These are phyloP conservation scores for Endoconidiophora laricicola DNA, from an alignment of 2,329 filamentous ascomycete species.

Conservation along the genomic window DNA sequence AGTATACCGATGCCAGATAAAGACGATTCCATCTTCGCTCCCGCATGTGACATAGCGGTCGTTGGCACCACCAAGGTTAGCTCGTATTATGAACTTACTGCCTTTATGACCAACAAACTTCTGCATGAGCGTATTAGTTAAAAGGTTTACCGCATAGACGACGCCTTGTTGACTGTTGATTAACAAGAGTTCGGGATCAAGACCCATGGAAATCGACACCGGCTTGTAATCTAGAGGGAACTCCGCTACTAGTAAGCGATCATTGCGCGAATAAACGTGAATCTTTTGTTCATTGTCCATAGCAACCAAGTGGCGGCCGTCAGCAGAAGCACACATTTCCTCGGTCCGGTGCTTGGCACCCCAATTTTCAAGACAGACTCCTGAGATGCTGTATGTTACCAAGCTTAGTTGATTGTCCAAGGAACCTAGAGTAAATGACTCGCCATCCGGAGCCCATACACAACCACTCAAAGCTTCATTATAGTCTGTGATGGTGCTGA, in stretches of 20 bases:
- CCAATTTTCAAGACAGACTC: constrained; percentile 48
- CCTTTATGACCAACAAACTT: constrained; percentile 62
- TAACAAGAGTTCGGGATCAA: constrained; percentile 65
- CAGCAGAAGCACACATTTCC: constrained; percentile 66
- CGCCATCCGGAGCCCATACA: constrained; percentile 69
- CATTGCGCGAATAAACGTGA: constrained; percentile 67
- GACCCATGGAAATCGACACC: constrained; percentile 66
- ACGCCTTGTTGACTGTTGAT: constrained; percentile 62
- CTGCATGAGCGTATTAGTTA: constrained; percentile 53
- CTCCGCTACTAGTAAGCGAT: constrained; percentile 46
- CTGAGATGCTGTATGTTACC: constrained; percentile 52
- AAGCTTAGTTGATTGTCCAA: constrained; percentile 52
- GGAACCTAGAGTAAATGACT: constrained; percentile 63
- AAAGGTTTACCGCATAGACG: constrained; percentile 51
- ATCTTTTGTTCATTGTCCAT: constrained; percentile 55
- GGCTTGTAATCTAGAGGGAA: constrained; percentile 38
- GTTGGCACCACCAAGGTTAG: constrained; percentile 71
- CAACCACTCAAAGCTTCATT: constrained; percentile 75
- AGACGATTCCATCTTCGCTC: constrained; percentile 63
- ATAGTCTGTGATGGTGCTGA: constrained; percentile 21
- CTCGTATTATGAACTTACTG: constrained; percentile 63
- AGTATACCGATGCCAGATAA: constrained; percentile 82
- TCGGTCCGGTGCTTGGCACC: constrained; percentile 58
- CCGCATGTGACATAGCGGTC: constrained; percentile 87
- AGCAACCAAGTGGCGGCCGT: constrained; percentile 65